Percentiles rank a stretch among this genome's conserved stretches.
Evolutionary conservation across 495 filamentous ascomycete genomes (phyloP).

Genomic region (Antarctomyces pellizariae): DNA sequence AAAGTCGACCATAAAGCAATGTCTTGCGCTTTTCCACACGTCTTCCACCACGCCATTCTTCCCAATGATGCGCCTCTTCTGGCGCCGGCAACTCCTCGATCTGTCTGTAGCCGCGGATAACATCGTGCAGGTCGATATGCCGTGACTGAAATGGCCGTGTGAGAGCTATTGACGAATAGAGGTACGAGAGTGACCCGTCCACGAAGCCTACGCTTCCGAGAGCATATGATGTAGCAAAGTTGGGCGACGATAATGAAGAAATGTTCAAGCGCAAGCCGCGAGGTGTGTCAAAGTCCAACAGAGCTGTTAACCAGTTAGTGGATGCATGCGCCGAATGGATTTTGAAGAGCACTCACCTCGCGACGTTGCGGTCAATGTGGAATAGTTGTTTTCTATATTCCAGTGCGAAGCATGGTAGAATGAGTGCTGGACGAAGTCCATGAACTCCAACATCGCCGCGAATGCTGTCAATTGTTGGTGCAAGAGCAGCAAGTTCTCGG

Average conservation of each 20-base stretch:
- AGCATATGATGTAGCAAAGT: constrained; percentile 81
- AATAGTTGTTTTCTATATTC: constrained; percentile 87
- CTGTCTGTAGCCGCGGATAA: constrained; percentile 49
- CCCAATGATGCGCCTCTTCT: constrained; percentile 24
- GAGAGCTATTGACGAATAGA: constrained; percentile 64
- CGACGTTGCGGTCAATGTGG: constrained; percentile 64
- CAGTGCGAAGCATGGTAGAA: constrained; percentile 74
- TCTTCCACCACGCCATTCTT: constrained; percentile 24
- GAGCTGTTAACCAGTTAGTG: constrained; percentile 34
- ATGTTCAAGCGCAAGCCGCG: constrained; percentile 55
- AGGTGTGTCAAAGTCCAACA: constrained; percentile 70
- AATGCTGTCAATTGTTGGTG: background rate
- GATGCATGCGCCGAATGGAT: background rate
- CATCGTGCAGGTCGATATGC: constrained; percentile 34
- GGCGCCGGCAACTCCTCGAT: constrained; percentile 26
- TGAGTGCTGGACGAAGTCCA: constrained; percentile 88
- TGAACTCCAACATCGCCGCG: constrained; percentile 74
- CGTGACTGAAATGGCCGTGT: constrained; percentile 27
- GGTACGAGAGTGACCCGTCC: constrained; percentile 76
- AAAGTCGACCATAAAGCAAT: constrained; percentile 72
- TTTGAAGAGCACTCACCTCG: constrained; percentile 23
- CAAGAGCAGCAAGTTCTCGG: background rate
- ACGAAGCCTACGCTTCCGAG: constrained; percentile 66
- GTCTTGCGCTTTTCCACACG: constrained; percentile 27
- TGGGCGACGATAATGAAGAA: constrained; percentile 72